Base-by-base conservation (phyloP, 2,329 filamentous ascomycete species). In the Cladosporium austrohemisphaericum region DNA sequence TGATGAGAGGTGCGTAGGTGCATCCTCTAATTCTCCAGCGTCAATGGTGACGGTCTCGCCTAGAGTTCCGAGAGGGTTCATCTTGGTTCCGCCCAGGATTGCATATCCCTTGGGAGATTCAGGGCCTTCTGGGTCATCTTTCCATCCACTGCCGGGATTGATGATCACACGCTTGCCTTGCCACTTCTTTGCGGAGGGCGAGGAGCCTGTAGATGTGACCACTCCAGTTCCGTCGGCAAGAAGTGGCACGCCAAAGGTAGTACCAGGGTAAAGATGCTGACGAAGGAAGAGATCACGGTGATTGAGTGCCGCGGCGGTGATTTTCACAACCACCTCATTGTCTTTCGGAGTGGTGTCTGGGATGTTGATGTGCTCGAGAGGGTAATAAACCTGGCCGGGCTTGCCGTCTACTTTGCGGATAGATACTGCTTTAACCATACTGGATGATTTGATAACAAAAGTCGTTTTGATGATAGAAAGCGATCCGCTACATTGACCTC, bases 271-370 rank as follows among this genome's bases (percentile, higher is more conserved):
- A 32, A 95, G 81, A 64, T 91, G 85, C 68, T 93, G 90, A 48
- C 92, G 87, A 69, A 95, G 86, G 73, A 96, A 97, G 59, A 95
- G 81, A 68, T 97, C 93, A 60, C 91, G 86, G 73, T 97, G 93
- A 74, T 97, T 97, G 43, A 97, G 82, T 11, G 92, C 86, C 1
- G 85, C 87, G 44, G 90, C 87, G 28, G 80, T 78, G 63, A 97
- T 75, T 61, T 81, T 82, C 54, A 97, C 74, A 5, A 94, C 75
- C 57, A 95, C 74, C 66, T 96, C 78, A 54, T 75, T 62, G 44
- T 59, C 57, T 29, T 63, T 75, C 13, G 79, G 78, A 20, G 80
- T 77, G 0, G 85, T 85, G 55, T 77, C 75, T 49, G 84, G 77
- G 13, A 85, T 70, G 26, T 81, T 72, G 54, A 80, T 81, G 38